A percentile compares a stretch with the other conserved stretches of the same genome.
These are phyloP conservation scores for Lactarius tabidus DNA, from an alignment of 768 basidiomycete species.

Conservation along the genomic window DNA sequence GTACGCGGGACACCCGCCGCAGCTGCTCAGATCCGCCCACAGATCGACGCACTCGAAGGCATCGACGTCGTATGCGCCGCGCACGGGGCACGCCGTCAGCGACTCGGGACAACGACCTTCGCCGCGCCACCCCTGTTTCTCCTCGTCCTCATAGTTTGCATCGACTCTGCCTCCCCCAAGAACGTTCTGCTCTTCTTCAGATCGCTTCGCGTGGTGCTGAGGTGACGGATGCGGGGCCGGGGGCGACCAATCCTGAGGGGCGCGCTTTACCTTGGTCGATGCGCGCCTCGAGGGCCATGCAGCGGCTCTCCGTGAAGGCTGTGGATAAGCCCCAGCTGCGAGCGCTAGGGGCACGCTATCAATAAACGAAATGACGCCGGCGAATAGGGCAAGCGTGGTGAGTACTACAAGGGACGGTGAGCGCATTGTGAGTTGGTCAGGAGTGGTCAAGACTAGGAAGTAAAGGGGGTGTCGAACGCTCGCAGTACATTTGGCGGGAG, in stretches of 20 bases:
- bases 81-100: slow-evolving; percentile 14
- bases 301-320: not conserved
- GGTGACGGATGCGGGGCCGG: not conserved
- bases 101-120: slow-evolving; percentile 9
- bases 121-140: not conserved
- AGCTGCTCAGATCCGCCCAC: slow-evolving; percentile 30
- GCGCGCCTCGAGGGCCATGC: not conserved
- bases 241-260: not conserved
- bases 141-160: not conserved
- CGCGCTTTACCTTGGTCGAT: not conserved
- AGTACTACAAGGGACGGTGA: not conserved
- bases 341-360: not conserved
- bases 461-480: not conserved
- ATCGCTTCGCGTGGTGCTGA: not conserved
- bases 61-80: slow-evolving; percentile 12
- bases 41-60: slow-evolving; percentile 34
- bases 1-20: slow-evolving; percentile 32
- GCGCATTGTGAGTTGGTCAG: not conserved
- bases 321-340: not conserved
- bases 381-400: slow-evolving; percentile 6
- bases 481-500: not conserved
- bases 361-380: not conserved
- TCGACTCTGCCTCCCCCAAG: not conserved
- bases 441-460: not conserved
- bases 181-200: not conserved